Evolutionary conservation across 1,139 yeast genomes (phyloP).

Genomic region (Hansenula sp.): DNA sequence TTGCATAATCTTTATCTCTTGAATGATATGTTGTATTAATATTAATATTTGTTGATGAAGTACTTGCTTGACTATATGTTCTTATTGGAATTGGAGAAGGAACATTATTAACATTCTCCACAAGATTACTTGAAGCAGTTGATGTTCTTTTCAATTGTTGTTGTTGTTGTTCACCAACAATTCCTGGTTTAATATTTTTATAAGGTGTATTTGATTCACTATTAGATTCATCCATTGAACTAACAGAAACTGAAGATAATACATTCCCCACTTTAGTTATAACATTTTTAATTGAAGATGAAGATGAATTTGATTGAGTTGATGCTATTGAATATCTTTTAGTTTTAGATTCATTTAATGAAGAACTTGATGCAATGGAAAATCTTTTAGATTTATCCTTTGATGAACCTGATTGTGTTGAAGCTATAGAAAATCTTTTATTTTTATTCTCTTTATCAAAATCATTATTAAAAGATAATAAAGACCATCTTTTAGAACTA

Average conservation of each 20-base stretch:
- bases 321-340: conserved; percentile 13
- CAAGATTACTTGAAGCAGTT: conserved; percentile 1
- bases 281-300: conserved; percentile 21
- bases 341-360: conserved; percentile 3
- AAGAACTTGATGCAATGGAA: conserved; percentile 17
- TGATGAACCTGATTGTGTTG: conserved; percentile 12
- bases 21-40: conserved; percentile 1
- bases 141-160: background rate
- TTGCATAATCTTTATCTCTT: background rate
- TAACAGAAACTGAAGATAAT: conserved; percentile 22
- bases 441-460: conserved; percentile 14
- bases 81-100: conserved; percentile 1
- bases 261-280: conserved; percentile 25
- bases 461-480: conserved; percentile 17
- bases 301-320: conserved; percentile 13
- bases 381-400: conserved; percentile 16
- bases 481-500: conserved; percentile 23
- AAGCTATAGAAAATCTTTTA: conserved; percentile 15
- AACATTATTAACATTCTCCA: background rate
- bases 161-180: conserved; percentile 15
- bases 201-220: conserved; percentile 17
- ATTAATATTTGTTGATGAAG: conserved; percentile 1
- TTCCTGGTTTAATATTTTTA: conserved; percentile 17
- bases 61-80: conserved; percentile 1
- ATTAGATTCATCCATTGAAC: conserved; percentile 10